phyloP scores from a whole-genome alignment of 768 basidiomycete genomes.

The Phylloporus scabripes region DNA sequence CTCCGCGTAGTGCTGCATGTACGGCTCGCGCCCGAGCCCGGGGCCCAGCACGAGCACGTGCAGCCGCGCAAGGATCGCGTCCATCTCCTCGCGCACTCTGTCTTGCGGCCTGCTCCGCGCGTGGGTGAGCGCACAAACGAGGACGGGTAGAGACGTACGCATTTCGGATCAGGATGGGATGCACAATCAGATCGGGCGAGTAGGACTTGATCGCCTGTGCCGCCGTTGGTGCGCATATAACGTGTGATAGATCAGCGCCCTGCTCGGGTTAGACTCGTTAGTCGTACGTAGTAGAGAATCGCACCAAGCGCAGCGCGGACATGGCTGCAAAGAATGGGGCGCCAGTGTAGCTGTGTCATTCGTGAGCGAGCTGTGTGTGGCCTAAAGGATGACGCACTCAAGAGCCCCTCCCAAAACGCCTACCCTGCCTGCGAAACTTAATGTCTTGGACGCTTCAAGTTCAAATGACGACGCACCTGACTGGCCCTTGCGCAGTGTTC shows the following conservation, averaged over 20 bases:
- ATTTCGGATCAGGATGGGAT: constrained; percentile 78
- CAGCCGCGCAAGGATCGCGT: constrained; percentile 73
- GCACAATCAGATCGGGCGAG: constrained; percentile 95
- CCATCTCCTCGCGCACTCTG: constrained; percentile 46
- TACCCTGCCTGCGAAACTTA: constrained; percentile 57
- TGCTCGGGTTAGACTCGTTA: neutral
- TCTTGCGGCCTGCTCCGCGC: constrained; percentile 38
- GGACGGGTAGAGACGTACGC: constrained; percentile 39
- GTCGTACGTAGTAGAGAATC: neutral
- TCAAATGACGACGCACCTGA: constrained; percentile 49
- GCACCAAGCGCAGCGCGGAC: constrained; percentile 78
- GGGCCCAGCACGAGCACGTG: constrained; percentile 94
- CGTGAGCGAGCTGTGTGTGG: neutral
- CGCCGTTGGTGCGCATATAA: constrained; percentile 92
- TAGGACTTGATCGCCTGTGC: constrained; percentile 94
- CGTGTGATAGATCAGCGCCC: constrained; percentile 70
- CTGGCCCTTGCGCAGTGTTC: constrained; percentile 90
- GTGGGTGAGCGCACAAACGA: neutral
- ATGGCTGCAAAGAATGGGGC: constrained; percentile 96
- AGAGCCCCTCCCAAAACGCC: constrained; percentile 91
- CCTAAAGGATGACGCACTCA: constrained; percentile 54
- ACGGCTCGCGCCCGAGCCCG: constrained; percentile 83
- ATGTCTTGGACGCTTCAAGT: neutral
- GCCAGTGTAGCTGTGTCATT: constrained; percentile 76
- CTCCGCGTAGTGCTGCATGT: constrained; percentile 83